phyloP scores from a whole-genome alignment of 345 rosid species.

The Ailanthus altissimus region DNA sequence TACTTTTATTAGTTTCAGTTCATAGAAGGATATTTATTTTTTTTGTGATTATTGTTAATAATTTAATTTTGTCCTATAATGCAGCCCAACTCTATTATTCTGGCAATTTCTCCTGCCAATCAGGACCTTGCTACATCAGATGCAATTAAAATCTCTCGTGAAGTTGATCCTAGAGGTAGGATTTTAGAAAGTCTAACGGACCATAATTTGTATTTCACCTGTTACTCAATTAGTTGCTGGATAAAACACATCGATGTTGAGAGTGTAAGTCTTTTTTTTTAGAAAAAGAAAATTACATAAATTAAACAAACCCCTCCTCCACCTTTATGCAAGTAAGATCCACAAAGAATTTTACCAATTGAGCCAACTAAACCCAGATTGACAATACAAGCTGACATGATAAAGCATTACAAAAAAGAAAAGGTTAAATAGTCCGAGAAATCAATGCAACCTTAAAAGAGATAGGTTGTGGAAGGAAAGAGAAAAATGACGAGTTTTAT shows the following conservation, averaged over 20 bases:
- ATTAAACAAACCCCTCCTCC: too few relatives aligned
- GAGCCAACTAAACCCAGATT: too few relatives aligned
- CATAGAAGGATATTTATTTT: conserved; percentile 3
- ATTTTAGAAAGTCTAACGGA: conserved; percentile 12
- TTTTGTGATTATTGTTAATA: neutral
- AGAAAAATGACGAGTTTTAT: neutral
- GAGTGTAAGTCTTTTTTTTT: neutral
- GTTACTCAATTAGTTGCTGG: neutral
- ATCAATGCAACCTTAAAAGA: neutral
- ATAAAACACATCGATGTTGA: conserved; percentile 6
- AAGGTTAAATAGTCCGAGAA: neutral
- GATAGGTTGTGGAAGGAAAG: neutral
- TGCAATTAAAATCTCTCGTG: conserved; percentile 95
- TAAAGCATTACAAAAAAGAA: neutral
- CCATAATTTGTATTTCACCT: neutral
- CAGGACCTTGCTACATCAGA: conserved; percentile 99
- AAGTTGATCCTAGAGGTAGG: conserved; percentile 93
- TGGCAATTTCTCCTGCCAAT: conserved; percentile 98
- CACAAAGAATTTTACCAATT: too few relatives aligned
- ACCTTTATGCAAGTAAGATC: too few relatives aligned
- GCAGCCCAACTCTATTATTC: conserved; percentile 92
- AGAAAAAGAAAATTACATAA: too few relatives aligned
- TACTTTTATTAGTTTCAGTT: neutral
- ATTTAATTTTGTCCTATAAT: conserved; percentile 26
- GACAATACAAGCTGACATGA: too few relatives aligned